Percentiles rank a stretch among this genome's conserved stretches.
phyloP scores from a whole-genome alignment of 129 eudicot genomes.

The Centrapalus pauciflorus region DNA sequence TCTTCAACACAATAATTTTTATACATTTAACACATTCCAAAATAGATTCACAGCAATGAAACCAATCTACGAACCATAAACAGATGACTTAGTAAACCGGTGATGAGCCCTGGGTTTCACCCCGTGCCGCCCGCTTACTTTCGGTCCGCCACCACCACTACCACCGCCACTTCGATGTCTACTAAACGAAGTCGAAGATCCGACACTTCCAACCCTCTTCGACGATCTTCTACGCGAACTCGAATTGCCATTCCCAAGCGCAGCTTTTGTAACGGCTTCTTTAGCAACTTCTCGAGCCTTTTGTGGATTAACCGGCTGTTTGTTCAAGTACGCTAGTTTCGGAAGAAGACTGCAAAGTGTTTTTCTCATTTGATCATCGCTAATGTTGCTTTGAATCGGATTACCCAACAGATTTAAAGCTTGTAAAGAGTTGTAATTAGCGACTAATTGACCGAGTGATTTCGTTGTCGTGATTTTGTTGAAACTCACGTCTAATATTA shows the following conservation, averaged over 20 bases:
- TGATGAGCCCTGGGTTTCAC: slow-evolving; percentile 38
- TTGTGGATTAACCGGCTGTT: slow-evolving; percentile 74
- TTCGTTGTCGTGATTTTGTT: slow-evolving; percentile 85
- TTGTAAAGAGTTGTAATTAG: slow-evolving; percentile 66
- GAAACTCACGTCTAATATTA: slow-evolving; percentile 77
- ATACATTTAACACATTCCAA: slow-evolving; percentile 14
- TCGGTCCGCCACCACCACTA: slow-evolving; percentile 28
- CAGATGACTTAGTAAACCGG: slow-evolving; percentile 29
- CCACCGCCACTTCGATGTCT: slow-evolving; percentile 33
- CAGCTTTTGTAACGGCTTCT: slow-evolving; percentile 57
- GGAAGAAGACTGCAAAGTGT: slow-evolving; percentile 73
- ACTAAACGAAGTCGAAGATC: slow-evolving; percentile 30
- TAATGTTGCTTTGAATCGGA: slow-evolving; percentile 67
- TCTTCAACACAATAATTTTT: slow-evolving; percentile 6
- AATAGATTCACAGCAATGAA: background rate
- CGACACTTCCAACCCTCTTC: slow-evolving; percentile 41
- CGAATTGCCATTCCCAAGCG: slow-evolving; percentile 43
- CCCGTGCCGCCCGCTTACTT: slow-evolving; percentile 34
- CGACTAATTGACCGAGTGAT: slow-evolving; percentile 83
- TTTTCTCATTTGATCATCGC: slow-evolving; percentile 68
- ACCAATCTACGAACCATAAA: slow-evolving; percentile 18
- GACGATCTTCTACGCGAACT: slow-evolving; percentile 40
- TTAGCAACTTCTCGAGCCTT: slow-evolving; percentile 67
- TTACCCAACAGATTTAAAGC: slow-evolving; percentile 81
- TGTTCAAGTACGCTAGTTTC: slow-evolving; percentile 71